Evolutionary conservation across 352 stramenopile species (phyloP), one percentile per base, ranked within the genome.

Genomic region (Globisporangium camurandrum): DNA sequence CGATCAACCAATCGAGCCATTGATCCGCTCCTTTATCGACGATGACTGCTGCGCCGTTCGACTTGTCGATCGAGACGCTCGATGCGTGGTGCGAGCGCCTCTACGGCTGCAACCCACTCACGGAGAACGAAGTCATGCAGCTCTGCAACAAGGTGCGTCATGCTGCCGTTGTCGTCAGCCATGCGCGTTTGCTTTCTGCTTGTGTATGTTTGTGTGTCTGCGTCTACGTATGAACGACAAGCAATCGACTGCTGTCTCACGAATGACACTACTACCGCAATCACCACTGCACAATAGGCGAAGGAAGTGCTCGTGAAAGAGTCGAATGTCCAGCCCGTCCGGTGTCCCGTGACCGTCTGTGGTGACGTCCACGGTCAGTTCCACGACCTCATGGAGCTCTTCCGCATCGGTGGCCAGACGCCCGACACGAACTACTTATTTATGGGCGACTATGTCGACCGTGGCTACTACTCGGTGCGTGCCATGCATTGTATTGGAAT

Each of bases 401-500:
- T 84, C 52, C 61, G 78, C 40, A 95, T 96, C 45, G 88, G 88
- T 23, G 88, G 88, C 33, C 74, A 96, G 46, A 63, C 75, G 27
- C 88, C 88, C 16, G 76, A 96, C 61, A 96, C 94, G 16, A 99
- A 98, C 71, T 99, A 98, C 74, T 71, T 99, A 49, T 98, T 99
- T 67, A 97, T 99, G 88, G 96, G 96, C 39, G 96, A 99, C 74
- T 99, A 98, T 63, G 96, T 99, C n/a, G 96, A 99, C 73, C 71
- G 96, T 56, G 96, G 96, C n/a, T 98, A 98, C 68, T 98, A 98
- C 66, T 98, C 92, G 47, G 68, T 80, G 55, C 44, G 59, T 39
- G n/a, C n/a, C n/a, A n/a, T n/a, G n/a, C n/a, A n/a, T n/a, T n/a
- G n/a, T n/a, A n/a, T n/a, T n/a, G n/a, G n/a, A n/a, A n/a, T n/a